These are phyloP conservation scores for Chaetoceros tenuissimus DNA, from an alignment of 108 stramenopile species.

Conservation along the genomic window DNA sequence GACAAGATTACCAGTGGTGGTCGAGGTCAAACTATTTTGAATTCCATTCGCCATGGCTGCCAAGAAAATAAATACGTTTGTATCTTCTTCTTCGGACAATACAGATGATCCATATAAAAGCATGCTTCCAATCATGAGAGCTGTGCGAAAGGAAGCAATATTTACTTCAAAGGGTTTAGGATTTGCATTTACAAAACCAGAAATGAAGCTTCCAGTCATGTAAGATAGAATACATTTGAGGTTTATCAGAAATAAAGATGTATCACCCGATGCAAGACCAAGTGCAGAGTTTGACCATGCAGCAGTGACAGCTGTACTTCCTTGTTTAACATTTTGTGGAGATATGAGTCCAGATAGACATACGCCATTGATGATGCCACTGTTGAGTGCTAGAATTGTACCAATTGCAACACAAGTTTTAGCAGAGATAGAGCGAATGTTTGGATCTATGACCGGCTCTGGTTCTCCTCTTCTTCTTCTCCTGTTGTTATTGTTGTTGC, in stretches of 20 bases:
- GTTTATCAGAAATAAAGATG: conserved; percentile 10
- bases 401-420: conserved; percentile 5
- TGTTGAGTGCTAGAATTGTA: conserved; percentile 19
- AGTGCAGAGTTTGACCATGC: conserved; percentile 17
- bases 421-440: not conserved
- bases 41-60: conserved; percentile 30
- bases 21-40: conserved; percentile 41
- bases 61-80: conserved; percentile 15
- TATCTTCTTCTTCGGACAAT: not conserved
- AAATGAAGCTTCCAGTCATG: conserved; percentile 18
- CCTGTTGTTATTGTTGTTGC: too few species aligned
- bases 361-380: conserved; percentile 32
- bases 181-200: conserved; percentile 21
- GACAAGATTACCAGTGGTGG: conserved; percentile 32
- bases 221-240: conserved; percentile 18
- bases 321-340: not conserved
- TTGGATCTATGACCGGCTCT: too few species aligned
- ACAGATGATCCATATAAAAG: conserved; percentile 14
- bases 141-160: conserved; percentile 33
- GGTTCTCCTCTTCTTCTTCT: too few species aligned
- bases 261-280: conserved; percentile 10
- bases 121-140: conserved; percentile 27
- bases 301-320: conserved; percentile 27
- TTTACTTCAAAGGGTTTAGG: conserved; percentile 24
- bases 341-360: conserved; percentile 22